phyloP scores from a whole-genome alignment of 805 yeast genomes.

The Yarrowia porcina region DNA sequence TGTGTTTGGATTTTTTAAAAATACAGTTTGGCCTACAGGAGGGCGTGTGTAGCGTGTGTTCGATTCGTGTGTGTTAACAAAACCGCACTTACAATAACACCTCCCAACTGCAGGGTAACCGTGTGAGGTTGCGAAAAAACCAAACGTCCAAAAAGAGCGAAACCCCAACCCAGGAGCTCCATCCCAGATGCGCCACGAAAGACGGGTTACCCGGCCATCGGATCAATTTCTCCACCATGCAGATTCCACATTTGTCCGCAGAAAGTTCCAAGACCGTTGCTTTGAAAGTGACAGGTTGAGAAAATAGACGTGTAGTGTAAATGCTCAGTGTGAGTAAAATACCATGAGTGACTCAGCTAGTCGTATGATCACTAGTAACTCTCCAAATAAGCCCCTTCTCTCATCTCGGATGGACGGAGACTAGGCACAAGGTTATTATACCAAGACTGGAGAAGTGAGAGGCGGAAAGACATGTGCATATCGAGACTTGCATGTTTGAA shows the following conservation, averaged over 20 bases:
- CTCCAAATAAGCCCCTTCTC: too few species aligned
- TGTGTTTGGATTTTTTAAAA: constrained; percentile 23
- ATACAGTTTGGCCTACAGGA: constrained; percentile 9
- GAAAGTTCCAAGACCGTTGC: constrained; percentile 9
- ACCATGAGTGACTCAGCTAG: too few species aligned
- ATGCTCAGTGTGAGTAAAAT: too few species aligned
- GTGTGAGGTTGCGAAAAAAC: background rate
- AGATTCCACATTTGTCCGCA: constrained; percentile 17
- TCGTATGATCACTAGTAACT: too few species aligned
- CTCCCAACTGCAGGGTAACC: constrained; percentile 8
- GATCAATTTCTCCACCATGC: constrained; percentile 19
- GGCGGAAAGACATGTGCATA: background rate
- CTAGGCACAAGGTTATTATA: constrained; percentile 12
- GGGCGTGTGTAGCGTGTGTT: constrained; percentile 21
- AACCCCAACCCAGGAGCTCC: background rate
- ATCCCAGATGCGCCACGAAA: background rate
- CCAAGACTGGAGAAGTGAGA: background rate
- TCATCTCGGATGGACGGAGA: constrained; percentile 9
- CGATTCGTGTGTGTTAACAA: constrained; percentile 6
- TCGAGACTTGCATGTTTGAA: background rate
- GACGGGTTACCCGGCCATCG: constrained; percentile 18
- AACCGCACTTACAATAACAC: background rate
- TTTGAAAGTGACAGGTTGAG: background rate
- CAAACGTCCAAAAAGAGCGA: too few species aligned
- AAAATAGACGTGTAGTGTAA: too few species aligned